Percentiles rank a stretch among this genome's conserved stretches.
Evolutionary conservation across 805 yeast genomes (phyloP).

Genomic region (Cyberlindnera amylophila): DNA sequence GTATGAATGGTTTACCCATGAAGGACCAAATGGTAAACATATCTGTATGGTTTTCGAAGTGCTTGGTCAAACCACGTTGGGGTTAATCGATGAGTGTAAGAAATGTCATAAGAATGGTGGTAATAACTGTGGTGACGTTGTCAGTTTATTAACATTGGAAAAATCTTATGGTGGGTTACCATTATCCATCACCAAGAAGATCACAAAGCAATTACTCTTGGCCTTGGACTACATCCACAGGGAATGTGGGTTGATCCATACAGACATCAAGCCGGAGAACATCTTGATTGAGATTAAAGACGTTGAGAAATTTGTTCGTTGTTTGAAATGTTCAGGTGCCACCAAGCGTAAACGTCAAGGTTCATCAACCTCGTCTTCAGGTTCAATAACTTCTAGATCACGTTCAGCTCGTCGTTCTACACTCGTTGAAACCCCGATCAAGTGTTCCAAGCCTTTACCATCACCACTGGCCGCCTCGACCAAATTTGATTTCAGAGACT

Average conservation of each 20-base stretch:
- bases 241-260: conserved; percentile 64
- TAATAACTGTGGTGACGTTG: not conserved
- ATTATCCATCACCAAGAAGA: conserved; percentile 48
- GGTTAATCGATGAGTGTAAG: conserved; percentile 42
- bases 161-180: conserved; percentile 53
- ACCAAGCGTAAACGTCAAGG: conserved; percentile 24
- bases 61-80: conserved; percentile 55
- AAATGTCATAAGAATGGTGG: not conserved
- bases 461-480: conserved; percentile 34
- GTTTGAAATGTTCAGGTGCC: conserved; percentile 4
- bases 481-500: conserved; percentile 10
- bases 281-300: conserved; percentile 51
- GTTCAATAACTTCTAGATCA: conserved; percentile 4
- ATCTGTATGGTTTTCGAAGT: conserved; percentile 67
- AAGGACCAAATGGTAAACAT: conserved; percentile 62
- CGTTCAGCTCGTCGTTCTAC: conserved; percentile 1
- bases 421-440: conserved; percentile 15
- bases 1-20: conserved; percentile 51
- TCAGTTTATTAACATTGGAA: conserved; percentile 23
- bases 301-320: conserved; percentile 44
- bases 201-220: conserved; percentile 50
- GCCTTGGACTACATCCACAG: conserved; percentile 58
- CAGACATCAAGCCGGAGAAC: conserved; percentile 77
- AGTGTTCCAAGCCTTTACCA: conserved; percentile 46
- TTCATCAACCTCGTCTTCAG: conserved; percentile 14